A percentile compares a stretch with the other conserved stretches of the same genome.
phyloP scores from a whole-genome alignment of 352 stramenopile genomes.

The Globisporangium takayamanum region DNA sequence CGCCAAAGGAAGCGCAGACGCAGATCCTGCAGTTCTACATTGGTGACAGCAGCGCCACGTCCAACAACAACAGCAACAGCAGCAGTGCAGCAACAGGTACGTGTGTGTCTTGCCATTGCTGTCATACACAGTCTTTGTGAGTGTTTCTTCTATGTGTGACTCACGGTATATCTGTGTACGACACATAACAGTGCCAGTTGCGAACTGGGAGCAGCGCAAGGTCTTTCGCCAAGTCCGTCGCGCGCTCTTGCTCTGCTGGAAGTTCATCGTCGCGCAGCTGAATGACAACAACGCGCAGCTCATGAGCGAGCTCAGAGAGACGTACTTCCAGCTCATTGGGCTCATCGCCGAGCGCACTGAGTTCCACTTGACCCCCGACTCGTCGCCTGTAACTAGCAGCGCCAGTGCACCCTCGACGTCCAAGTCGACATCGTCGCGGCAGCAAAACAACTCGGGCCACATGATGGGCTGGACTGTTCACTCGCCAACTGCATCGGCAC shows the following conservation, averaged over 20 bases:
- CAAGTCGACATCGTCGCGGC: neutral
- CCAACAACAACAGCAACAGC: slow-evolving; percentile 6
- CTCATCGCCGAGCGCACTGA: slow-evolving; percentile 62
- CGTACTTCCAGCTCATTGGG: slow-evolving; percentile 58
- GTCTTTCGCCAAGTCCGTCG: slow-evolving; percentile 56
- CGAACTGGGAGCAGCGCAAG: slow-evolving; percentile 29
- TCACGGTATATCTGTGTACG: neutral
- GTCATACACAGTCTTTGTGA: too few species aligned
- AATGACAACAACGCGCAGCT: slow-evolving; percentile 34
- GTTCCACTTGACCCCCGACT: slow-evolving; percentile 40
- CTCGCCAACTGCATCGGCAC: slow-evolving; percentile 16
- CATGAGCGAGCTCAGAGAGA: slow-evolving; percentile 28
- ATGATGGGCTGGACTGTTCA: slow-evolving; percentile 21
- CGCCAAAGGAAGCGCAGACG: slow-evolving; percentile 39
- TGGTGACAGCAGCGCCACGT: slow-evolving; percentile 8
- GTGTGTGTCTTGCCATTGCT: neutral
- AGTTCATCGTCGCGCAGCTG: slow-evolving; percentile 52
- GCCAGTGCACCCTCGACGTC: slow-evolving; percentile 1
- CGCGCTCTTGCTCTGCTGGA: slow-evolving; percentile 59
- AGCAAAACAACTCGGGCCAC: slow-evolving; percentile 10
- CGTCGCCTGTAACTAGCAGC: slow-evolving; percentile 5
- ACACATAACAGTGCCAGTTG: slow-evolving; percentile 13
- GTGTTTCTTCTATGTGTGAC: neutral
- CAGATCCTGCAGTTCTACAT: slow-evolving; percentile 54
- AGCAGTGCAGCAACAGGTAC: slow-evolving; percentile 14